Base-by-base conservation (phyloP, 2,329 filamentous ascomycete species). In the Colletotrichum coccodes region DNA sequence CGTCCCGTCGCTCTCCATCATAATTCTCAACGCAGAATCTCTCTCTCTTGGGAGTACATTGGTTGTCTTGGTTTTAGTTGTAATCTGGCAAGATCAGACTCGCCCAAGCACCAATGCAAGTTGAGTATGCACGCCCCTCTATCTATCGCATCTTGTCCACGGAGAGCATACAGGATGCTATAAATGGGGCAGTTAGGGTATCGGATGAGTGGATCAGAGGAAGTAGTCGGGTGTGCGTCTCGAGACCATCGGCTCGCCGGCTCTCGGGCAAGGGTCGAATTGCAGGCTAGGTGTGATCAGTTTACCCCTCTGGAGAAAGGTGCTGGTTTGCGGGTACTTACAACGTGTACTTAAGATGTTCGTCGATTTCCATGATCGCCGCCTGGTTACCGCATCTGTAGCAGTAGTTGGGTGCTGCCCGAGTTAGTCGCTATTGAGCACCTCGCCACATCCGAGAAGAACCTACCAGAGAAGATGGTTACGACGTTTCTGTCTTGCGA, bases 291-390 rank as follows among this genome's bases (percentile, higher is more conserved):
- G 68, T 32, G 40, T 54, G 26, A 71, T 81, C 73, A 82, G 77
- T 71, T 42, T 64, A 21, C 54, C 30, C 16, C 6, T 21, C 23
- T 21, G 28, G 11, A 36, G 23, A 40, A 32, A 38, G 53, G 30
- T 28, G 21, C 9, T 47, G 16, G 14, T 36, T 23, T 32, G 18
- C 21, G 36, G 42, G 44, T 16, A 34, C 94, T 82, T 89, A 98
- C 95, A 99, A 98, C 78, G 96, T 98, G 84, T 98, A 99, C 87
- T 99, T 98, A 79, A 99, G 85, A 81, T 98, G 95, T 84, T 99
- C 96, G 74, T 98, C 96, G 81, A 99, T 99, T 84, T 98, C 96
- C 96, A 99, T 99, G 81, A 99, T 98, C n/a, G 96, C 96, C 65
- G 96, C 96, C 83, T 98, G 96, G 83, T 99, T 99, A 79, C 96